Evolutionary conservation across 192 early-diverging fungal species (phyloP).

Genomic region (Backusella westeae): DNA sequence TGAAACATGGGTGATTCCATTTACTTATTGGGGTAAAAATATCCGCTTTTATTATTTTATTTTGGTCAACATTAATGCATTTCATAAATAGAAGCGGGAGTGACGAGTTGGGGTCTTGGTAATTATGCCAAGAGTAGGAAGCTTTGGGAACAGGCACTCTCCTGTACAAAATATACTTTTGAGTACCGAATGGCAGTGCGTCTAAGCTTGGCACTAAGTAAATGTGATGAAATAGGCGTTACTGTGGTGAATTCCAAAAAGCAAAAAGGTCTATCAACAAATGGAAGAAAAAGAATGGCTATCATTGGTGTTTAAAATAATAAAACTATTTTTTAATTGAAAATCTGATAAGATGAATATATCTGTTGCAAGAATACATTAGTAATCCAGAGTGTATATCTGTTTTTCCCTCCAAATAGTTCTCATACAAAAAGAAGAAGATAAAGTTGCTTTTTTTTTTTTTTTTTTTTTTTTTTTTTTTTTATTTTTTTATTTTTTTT

Average conservation of each 20-base stretch:
- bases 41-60: not conserved
- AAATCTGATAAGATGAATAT: too few species aligned
- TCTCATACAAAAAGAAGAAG: too few species aligned
- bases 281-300: conserved; percentile 30
- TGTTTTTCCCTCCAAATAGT: too few species aligned
- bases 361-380: not conserved
- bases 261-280: conserved; percentile 12
- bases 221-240: conserved; percentile 35
- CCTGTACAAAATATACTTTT: conserved; percentile 50
- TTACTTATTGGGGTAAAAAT: conserved; percentile 45
- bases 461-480: too few species aligned
- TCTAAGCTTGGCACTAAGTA: conserved; percentile 24
- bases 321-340: not conserved
- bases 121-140: conserved; percentile 33
- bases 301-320: not conserved
- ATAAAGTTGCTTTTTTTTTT: too few species aligned
- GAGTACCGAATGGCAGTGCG: conserved; percentile 42
- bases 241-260: conserved; percentile 11
- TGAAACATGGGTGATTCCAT: conserved; percentile 50
- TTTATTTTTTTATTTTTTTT: too few species aligned
- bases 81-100: conserved; percentile 40
- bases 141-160: conserved; percentile 46
- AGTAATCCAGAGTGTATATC: not conserved
- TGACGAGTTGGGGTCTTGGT: conserved; percentile 47
- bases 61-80: not conserved